A percentile compares a stretch with the other conserved stretches of the same genome.
Evolutionary conservation across 1,284 basidiomycete species (phyloP).

Genomic region (Stygiomarasmius scandens): DNA sequence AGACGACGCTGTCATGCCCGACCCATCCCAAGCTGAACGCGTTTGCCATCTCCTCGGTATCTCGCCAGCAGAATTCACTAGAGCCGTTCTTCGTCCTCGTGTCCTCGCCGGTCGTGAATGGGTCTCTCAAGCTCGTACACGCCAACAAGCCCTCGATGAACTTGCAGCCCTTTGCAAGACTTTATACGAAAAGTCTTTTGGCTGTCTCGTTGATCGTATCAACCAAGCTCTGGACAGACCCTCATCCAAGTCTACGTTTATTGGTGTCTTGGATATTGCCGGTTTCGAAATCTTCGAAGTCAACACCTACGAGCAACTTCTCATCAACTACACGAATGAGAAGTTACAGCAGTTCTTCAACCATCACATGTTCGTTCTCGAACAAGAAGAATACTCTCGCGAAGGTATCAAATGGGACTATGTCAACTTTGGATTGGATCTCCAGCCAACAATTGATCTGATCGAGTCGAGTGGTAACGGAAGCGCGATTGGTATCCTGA

Average conservation of each 20-base stretch:
- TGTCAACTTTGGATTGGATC: conserved; percentile 96
- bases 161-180: conserved; percentile 93
- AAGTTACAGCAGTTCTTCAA: conserved; percentile 98
- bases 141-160: conserved; percentile 93
- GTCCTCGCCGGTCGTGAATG: conserved; percentile 96
- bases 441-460: conserved; percentile 98
- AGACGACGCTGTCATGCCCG: conserved; percentile 88
- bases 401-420: conserved; percentile 99
- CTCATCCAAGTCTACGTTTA: conserved; percentile 92
- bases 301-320: conserved; percentile 95
- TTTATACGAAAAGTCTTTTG: conserved; percentile 97
- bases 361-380: conserved; percentile 99
- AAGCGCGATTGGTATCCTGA: conserved; percentile 85
- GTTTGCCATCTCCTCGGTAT: conserved; percentile 94
- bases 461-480: conserved; percentile 79
- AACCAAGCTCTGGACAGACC: conserved; percentile 94
- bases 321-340: conserved; percentile 99
- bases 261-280: conserved; percentile 98
- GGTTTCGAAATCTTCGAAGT: conserved; percentile 96
- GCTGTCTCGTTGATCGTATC: conserved; percentile 91
- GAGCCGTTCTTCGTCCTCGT: conserved; percentile 85
- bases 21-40: conserved; percentile 83
- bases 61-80: conserved; percentile 87
- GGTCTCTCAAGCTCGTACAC: conserved; percentile 92
- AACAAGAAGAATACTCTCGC: conserved; percentile 98